Evolutionary conservation across 768 basidiomycete species (phyloP), one percentile per base, ranked within the genome.

Genomic region (Serendipita sp.): DNA sequence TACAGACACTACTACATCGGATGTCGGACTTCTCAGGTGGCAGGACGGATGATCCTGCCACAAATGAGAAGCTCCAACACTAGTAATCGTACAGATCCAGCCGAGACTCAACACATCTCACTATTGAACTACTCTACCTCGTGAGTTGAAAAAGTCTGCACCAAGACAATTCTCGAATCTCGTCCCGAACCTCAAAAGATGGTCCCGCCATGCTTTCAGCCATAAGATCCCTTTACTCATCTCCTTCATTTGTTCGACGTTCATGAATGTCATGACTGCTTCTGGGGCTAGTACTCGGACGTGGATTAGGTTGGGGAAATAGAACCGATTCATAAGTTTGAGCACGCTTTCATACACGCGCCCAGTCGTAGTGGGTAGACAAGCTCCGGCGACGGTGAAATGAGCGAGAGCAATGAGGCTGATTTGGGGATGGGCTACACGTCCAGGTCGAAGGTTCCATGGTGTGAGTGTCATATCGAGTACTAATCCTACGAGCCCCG

Each of bases 261-360:
- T 60, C 56, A 60, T 60, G 16, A 60, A 60, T 37, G 56, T 60
- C 56, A 28, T 24, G 56, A 60, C 56, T n/a, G 56, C 56, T 37
- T 60, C 32, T 63, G 65, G 18, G 64, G 56, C 63, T 63, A 68
- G 45, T 60, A 63, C 1, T 37, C 3, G 16, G 58, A 62, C n/a
- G 66, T 45, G 35, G 63, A 45, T 18, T 66, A 37, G 16, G 38
- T 1, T 13, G 35, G 44, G 30, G 51, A 15, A 2, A 34, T 24
- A 34, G 37, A 47, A 3, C n/a, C 45, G 4, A 45, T 44, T 60
- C 56, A 60, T 60, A 32, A 60, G 35, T 35, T 60, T 60, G 28
- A 60, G 56, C 28, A 60, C 56, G 24, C 24, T 28, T 60, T 60
- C 56, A 35, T 60, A 60, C 56, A 37, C 34, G 16, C 34, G 18